A percentile compares a stretch with the other conserved stretches of the same genome.
Evolutionary conservation across 495 filamentous ascomycete genomes (phyloP).

Genomic region (Penicillium tannophilum): DNA sequence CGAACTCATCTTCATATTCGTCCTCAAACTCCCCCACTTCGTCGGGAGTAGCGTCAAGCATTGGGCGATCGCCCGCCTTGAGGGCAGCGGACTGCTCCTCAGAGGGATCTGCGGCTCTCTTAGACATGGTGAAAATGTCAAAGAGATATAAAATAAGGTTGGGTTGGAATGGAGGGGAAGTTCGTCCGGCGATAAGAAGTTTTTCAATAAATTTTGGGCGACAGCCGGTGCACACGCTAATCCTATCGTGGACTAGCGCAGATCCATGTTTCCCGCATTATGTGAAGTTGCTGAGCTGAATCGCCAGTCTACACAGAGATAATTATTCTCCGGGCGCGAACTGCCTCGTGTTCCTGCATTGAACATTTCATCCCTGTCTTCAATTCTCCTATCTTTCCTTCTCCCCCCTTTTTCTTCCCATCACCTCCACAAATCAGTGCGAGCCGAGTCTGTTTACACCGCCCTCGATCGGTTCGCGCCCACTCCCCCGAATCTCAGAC

Average conservation of each 20-base stretch:
- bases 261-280: conserved; percentile 33
- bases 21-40: conserved; percentile 93
- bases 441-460: conserved; percentile 1
- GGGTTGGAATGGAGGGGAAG: conserved; percentile 11
- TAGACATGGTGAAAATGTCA: conserved; percentile 59
- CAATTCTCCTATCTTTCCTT: not conserved
- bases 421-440: not conserved
- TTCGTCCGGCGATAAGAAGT: conserved; percentile 34
- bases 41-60: conserved; percentile 45
- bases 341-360: conserved; percentile 11
- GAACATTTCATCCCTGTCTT: not conserved
- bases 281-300: conserved; percentile 22
- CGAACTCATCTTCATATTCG: conserved; percentile 94
- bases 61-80: conserved; percentile 69
- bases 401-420: not conserved
- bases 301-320: conserved; percentile 1
- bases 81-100: conserved; percentile 59
- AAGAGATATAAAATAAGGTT: conserved; percentile 8
- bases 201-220: conserved; percentile 36
- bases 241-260: conserved; percentile 45
- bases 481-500: not conserved
- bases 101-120: conserved; percentile 61
- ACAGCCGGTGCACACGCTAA: conserved; percentile 31
- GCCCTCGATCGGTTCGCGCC: conserved; percentile 8
- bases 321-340: not conserved